These are phyloP conservation scores for Candida hungchunana DNA, from an alignment of 805 yeast genomes.

Conservation along the genomic window DNA sequence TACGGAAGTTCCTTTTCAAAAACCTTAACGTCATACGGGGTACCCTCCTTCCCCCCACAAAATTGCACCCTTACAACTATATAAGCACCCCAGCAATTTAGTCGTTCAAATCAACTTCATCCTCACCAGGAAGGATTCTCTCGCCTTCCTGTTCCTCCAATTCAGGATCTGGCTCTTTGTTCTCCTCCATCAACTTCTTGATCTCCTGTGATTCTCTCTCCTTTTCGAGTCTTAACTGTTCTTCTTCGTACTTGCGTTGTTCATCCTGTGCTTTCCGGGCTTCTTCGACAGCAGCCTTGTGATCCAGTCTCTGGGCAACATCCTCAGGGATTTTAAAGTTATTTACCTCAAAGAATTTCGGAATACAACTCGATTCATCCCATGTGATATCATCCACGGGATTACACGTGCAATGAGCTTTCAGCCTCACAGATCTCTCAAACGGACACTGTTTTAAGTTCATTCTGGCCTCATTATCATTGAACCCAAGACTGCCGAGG, in stretches of 20 bases:
- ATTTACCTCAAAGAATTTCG: constrained; percentile 44
- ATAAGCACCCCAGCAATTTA: no score
- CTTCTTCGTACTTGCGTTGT: constrained; percentile 13
- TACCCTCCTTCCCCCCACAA: no score
- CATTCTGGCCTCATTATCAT: constrained; percentile 56
- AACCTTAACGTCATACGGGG: no score
- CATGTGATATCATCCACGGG: constrained; percentile 70
- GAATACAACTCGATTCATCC: constrained; percentile 55
- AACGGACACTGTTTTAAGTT: constrained; percentile 61
- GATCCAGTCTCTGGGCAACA: constrained; percentile 4
- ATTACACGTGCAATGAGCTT: constrained; percentile 69
- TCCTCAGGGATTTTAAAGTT: constrained; percentile 14
- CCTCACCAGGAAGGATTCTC: constrained; percentile 5
- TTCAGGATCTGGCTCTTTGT: constrained; percentile 35
- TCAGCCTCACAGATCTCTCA: constrained; percentile 50
- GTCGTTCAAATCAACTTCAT: no score
- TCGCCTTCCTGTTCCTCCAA: constrained; percentile 14
- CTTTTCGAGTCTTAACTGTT: constrained; percentile 10
- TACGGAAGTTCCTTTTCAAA: no score
- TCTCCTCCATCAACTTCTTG: constrained; percentile 56
- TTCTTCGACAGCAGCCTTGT: constrained; percentile 2
- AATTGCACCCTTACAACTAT: no score
- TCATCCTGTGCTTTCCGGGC: constrained; percentile 5
- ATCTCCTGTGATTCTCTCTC: constrained; percentile 10
- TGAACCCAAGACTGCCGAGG: constrained; percentile 77